Evolutionary conservation across 768 basidiomycete genomes (phyloP).

Genomic region (Lentinula detonsa): DNA sequence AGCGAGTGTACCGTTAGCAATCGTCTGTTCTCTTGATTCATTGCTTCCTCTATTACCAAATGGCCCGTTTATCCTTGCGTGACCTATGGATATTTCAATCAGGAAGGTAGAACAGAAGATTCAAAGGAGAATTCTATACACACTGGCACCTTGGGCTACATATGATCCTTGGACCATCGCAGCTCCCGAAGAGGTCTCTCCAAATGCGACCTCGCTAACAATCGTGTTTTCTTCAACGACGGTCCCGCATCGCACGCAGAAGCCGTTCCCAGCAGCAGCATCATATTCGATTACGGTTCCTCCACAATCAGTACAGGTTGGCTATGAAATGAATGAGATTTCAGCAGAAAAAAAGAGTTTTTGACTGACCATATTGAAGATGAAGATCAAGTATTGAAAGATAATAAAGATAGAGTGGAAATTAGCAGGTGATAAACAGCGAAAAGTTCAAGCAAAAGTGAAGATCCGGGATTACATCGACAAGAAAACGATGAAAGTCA

Average conservation of each 20-base stretch:
- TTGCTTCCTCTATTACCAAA: conserved; percentile 73
- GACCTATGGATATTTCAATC: conserved; percentile 39
- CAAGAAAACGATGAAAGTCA: background rate
- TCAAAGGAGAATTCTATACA: conserved; percentile 24
- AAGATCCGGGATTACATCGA: background rate
- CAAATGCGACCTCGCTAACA: conserved; percentile 90
- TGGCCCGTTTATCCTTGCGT: conserved; percentile 76
- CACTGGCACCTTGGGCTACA: conserved; percentile 88
- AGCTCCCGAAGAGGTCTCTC: conserved; percentile 88
- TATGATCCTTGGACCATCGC: conserved; percentile 95
- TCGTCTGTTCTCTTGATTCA: conserved; percentile 88
- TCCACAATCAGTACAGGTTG: conserved; percentile 71
- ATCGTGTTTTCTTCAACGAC: conserved; percentile 93
- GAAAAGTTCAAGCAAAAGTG: background rate
- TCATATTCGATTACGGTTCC: conserved; percentile 85
- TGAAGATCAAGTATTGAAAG: background rate
- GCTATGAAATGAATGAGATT: conserved; percentile 24
- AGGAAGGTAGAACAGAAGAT: background rate
- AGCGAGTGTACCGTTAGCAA: conserved; percentile 67
- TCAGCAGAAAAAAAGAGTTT: background rate
- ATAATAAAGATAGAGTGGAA: background rate
- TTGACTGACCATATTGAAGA: background rate
- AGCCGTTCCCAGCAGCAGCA: conserved; percentile 76
- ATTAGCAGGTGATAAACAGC: background rate
- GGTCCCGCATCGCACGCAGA: conserved; percentile 81